A percentile compares a stretch with the other conserved stretches of the same genome.
Conservation (phyloP, 2,329 filamentous ascomycete genomes). For the Diaporthe caulivora region DNA sequence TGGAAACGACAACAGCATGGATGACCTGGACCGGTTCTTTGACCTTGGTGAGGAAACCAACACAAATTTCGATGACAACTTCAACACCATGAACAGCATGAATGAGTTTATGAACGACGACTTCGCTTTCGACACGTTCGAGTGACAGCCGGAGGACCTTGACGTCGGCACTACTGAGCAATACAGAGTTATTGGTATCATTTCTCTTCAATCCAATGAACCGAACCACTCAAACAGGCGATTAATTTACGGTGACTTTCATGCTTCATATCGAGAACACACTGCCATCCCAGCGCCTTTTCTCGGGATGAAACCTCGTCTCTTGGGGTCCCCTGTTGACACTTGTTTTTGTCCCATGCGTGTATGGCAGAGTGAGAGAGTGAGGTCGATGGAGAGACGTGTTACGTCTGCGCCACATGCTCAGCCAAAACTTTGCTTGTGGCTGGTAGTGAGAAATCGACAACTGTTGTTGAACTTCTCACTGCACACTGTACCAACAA, state of each 20-base stretch:
- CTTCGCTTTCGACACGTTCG: constrained; percentile 32
- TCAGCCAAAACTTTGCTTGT: background rate
- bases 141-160: background rate
- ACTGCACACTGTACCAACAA: background rate
- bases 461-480: background rate
- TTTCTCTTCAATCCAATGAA: background rate
- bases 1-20: constrained; percentile 44
- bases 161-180: background rate
- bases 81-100: constrained; percentile 37
- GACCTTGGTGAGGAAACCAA: constrained; percentile 55
- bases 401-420: no score
- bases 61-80: constrained; percentile 50
- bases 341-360: background rate
- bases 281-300: background rate
- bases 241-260: background rate
- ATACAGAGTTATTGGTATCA: background rate
- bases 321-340: background rate
- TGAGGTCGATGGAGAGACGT: background rate
- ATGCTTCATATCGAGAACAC: background rate
- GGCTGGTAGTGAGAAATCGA: background rate
- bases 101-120: constrained; percentile 37
- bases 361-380: background rate
- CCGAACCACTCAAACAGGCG: background rate
- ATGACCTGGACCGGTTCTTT: constrained; percentile 61
- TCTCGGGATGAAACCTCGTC: background rate